These are phyloP conservation scores for Trichoderma sp. DNA, from an alignment of 2,329 filamentous ascomycete species.

Conservation along the genomic window DNA sequence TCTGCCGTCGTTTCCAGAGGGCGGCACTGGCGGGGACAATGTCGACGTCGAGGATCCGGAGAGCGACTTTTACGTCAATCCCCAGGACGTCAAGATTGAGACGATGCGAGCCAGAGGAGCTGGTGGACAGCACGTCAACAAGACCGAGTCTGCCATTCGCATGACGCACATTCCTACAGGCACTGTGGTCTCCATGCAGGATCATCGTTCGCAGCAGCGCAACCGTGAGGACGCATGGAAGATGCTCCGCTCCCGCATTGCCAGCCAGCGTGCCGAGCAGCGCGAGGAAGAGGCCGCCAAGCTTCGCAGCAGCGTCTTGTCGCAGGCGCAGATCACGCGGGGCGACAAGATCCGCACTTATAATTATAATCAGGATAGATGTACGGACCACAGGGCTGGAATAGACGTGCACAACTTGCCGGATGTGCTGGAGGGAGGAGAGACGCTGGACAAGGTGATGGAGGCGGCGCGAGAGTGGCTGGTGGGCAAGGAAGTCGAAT, in stretches of 20 bases:
- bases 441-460: conserved; percentile 71
- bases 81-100: conserved; percentile 76
- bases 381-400: conserved; percentile 84
- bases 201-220: conserved; percentile 82
- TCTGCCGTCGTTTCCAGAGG: conserved; percentile 72
- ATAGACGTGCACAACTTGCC: conserved; percentile 76
- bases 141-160: conserved; percentile 91
- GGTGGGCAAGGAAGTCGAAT: conserved; percentile 68
- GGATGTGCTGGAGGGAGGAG: conserved; percentile 71
- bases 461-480: conserved; percentile 75
- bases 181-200: conserved; percentile 86
- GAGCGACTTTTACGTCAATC: conserved; percentile 87
- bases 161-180: conserved; percentile 87
- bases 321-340: conserved; percentile 77
- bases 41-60: conserved; percentile 75
- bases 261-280: conserved; percentile 73
- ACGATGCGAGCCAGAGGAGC: conserved; percentile 91
- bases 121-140: conserved; percentile 97
- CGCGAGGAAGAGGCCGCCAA: conserved; percentile 75
- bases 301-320: conserved; percentile 74
- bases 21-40: conserved; percentile 37
- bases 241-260: conserved; percentile 75
- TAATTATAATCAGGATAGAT: conserved; percentile 71
- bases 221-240: conserved; percentile 89
- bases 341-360: conserved; percentile 95